These are phyloP conservation scores for Prototheca wickerhamii DNA, from an alignment of 163 green algal genomes.

Conservation along the genomic window DNA sequence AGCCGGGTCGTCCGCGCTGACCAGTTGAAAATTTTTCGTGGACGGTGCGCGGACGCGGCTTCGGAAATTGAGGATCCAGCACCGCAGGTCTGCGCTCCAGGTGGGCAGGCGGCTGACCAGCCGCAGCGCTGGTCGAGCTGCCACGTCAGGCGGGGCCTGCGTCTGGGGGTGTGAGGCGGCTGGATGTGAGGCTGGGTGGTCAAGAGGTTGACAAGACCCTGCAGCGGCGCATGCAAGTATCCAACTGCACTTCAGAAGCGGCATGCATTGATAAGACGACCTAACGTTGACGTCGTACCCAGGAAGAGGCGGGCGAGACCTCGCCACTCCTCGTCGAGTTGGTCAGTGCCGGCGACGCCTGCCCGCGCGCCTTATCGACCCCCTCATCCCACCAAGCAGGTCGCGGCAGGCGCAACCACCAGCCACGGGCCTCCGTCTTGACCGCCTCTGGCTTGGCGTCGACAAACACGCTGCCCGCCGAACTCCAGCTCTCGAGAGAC, in stretches of 20 bases:
- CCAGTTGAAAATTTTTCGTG: slow-evolving; percentile 73
- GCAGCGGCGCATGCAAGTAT: background rate
- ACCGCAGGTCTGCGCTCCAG: slow-evolving; percentile 68
- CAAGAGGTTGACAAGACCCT: background rate
- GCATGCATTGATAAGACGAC: background rate
- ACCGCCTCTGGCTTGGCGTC: too few species aligned
- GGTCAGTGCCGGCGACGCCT: too few species aligned
- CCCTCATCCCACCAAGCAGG: too few species aligned
- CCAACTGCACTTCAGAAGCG: background rate
- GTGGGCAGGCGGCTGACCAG: slow-evolving; percentile 67
- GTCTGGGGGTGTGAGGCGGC: background rate
- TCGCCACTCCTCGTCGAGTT: too few species aligned
- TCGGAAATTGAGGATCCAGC: slow-evolving; percentile 80
- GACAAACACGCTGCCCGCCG: too few species aligned
- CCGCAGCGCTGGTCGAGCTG: slow-evolving; percentile 2
- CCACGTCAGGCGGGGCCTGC: background rate
- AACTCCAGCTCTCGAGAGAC: background rate
- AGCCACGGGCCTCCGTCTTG: background rate
- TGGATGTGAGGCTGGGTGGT: too few species aligned
- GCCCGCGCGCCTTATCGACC: too few species aligned
- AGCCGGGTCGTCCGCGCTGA: slow-evolving; percentile 2
- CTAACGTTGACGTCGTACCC: too few species aligned
- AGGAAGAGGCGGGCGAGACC: too few species aligned
- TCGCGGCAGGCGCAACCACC: too few species aligned
- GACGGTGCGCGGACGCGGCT: slow-evolving; percentile 62